phyloP scores from a whole-genome alignment of 2,329 filamentous ascomycete genomes.

The Hymenoscyphus albidus region DNA sequence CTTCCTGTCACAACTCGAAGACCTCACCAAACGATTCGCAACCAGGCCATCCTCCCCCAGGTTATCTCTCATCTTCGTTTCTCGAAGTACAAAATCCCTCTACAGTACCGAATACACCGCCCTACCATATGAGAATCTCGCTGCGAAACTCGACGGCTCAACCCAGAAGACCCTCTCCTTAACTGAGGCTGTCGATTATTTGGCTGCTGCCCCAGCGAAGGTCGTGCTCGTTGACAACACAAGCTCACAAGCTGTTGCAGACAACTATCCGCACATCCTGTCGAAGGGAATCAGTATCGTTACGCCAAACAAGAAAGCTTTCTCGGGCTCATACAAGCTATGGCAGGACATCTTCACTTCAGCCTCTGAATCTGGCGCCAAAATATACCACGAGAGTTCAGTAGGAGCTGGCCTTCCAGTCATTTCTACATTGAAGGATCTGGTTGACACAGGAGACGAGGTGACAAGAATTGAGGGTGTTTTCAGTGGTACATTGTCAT shows the following conservation, averaged over 20 bases:
- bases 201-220: slow-evolving; percentile 72
- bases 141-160: slow-evolving; percentile 61
- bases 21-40: slow-evolving; percentile 62
- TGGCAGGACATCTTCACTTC: slow-evolving; percentile 85
- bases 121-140: slow-evolving; percentile 56
- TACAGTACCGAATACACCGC: slow-evolving; percentile 69
- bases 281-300: slow-evolving; percentile 82
- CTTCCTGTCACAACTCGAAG: slow-evolving; percentile 79
- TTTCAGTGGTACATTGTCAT: slow-evolving; percentile 96
- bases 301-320: slow-evolving; percentile 98
- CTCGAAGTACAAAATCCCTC: slow-evolving; percentile 79
- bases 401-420: slow-evolving; percentile 92
- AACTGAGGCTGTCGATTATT: slow-evolving; percentile 70
- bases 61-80: slow-evolving; percentile 78
- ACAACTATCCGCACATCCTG: slow-evolving; percentile 77
- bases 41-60: slow-evolving; percentile 43
- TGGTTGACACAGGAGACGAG: slow-evolving; percentile 90
- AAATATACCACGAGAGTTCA: slow-evolving; percentile 92
- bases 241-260: slow-evolving; percentile 80
- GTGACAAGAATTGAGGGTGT: slow-evolving; percentile 93
- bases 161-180: slow-evolving; percentile 62
- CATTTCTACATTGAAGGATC: slow-evolving; percentile 87
- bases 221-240: slow-evolving; percentile 93
- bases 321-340: slow-evolving; percentile 73
- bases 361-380: slow-evolving; percentile 66